Percentiles rank a stretch among this genome's conserved stretches.
Conservation (phyloP, 2,329 filamentous ascomycete species). For the Venturiaceae sp. region DNA sequence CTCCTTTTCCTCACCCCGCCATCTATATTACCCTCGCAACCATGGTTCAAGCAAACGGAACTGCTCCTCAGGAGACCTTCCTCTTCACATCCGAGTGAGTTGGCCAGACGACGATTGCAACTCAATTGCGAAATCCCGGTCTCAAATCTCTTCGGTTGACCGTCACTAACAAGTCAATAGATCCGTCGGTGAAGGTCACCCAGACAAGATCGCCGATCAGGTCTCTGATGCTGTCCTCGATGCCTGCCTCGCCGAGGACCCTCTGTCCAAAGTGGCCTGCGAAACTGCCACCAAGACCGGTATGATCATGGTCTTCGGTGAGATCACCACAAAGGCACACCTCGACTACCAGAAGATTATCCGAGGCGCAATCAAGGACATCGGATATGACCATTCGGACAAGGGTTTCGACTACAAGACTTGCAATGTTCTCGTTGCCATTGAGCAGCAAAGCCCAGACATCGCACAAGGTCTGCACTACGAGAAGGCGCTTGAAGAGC, state of each 20-base stretch:
- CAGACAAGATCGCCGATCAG: conserved; percentile 87
- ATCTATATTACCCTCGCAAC: conserved; percentile 9
- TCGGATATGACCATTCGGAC: conserved; percentile 91
- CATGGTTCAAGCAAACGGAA: conserved; percentile 17
- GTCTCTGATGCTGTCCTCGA: conserved; percentile 98
- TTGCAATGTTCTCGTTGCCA: conserved; percentile 94
- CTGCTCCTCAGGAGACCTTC: conserved; percentile 18
- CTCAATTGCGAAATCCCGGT: no score
- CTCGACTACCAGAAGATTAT: conserved; percentile 99
- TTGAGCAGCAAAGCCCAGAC: conserved; percentile 98
- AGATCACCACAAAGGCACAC: conserved; percentile 93
- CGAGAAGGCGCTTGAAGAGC: conserved; percentile 92
- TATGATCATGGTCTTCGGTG: conserved; percentile 77
- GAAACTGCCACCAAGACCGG: conserved; percentile 99
- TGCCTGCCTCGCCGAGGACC: conserved; percentile 89
- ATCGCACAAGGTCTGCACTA: conserved; percentile 99
- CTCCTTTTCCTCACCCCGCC: background rate
- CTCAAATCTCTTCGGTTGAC: background rate
- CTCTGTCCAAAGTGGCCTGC: conserved; percentile 95
- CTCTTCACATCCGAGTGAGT: conserved; percentile 38
- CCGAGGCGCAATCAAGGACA: conserved; percentile 91
- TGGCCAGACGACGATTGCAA: background rate
- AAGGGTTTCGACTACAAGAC: conserved; percentile 99
- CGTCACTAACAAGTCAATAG: background rate
- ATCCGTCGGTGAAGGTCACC: conserved; percentile 36